These are phyloP conservation scores for Fusarium sp. DNA, from an alignment of 2,329 filamentous ascomycete species.

Conservation along the genomic window DNA sequence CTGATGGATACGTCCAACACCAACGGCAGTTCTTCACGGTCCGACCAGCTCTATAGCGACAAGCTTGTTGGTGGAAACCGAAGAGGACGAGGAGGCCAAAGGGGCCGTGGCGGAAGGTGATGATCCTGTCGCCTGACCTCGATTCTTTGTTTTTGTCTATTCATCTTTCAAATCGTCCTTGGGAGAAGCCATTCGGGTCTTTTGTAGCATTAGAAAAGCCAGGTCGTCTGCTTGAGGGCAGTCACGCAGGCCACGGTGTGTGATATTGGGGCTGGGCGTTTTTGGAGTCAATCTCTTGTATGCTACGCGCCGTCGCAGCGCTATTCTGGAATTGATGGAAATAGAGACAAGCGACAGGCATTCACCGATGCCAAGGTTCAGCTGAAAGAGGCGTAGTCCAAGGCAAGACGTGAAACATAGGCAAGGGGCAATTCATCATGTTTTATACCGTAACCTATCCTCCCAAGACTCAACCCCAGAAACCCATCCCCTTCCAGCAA, in stretches of 20 bases:
- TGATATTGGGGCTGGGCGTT: constrained; percentile 33
- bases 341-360: not conserved
- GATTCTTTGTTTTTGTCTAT: not conserved
- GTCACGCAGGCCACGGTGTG: not conserved
- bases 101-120: constrained; percentile 40
- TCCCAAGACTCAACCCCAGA: constrained; percentile 5
- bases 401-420: not conserved
- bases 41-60: constrained; percentile 65
- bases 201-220: constrained; percentile 28
- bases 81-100: constrained; percentile 45
- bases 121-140: not conserved
- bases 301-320: not conserved
- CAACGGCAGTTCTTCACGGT: constrained; percentile 37
- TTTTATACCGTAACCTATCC: constrained; percentile 32
- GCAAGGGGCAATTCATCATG: constrained; percentile 24
- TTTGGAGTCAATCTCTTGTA: constrained; percentile 19
- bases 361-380: not conserved
- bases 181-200: not conserved
- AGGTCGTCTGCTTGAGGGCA: constrained; percentile 1
- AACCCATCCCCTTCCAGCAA: constrained; percentile 1
- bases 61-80: constrained; percentile 50
- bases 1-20: constrained; percentile 51
- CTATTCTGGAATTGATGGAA: constrained; percentile 1
- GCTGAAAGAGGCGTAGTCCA: not conserved
- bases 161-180: not conserved